These are phyloP conservation scores for Thuidium tamariscinum DNA, from an alignment of 225 moss, liverwort and hornwort genomes.

Conservation along the genomic window DNA sequence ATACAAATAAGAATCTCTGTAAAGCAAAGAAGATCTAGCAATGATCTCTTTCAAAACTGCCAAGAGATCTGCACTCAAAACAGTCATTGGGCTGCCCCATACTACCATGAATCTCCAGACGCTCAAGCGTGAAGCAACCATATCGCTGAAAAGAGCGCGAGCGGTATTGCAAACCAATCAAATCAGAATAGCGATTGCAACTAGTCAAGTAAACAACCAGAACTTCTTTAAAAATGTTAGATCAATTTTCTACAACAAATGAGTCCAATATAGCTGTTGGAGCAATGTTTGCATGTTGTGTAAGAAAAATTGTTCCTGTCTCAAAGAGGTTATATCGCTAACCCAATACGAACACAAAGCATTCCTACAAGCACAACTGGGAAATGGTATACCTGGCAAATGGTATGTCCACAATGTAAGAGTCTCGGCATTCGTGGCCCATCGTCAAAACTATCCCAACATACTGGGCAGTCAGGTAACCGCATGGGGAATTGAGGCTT, in stretches of 20 bases:
- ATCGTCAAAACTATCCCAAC: slow-evolving; percentile 57
- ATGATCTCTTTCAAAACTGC: neutral
- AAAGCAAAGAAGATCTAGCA: neutral
- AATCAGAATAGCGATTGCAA: neutral
- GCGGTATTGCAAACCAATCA: neutral
- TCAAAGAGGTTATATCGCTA: neutral
- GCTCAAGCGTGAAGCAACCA: neutral
- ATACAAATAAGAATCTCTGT: neutral
- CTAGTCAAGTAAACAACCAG: neutral
- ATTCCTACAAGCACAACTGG: neutral
- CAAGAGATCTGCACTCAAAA: neutral
- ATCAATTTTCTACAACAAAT: neutral
- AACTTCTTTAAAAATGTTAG: neutral
- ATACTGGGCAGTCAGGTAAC: slow-evolving; percentile 50
- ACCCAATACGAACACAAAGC: neutral
- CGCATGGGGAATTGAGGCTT: slow-evolving; percentile 10
- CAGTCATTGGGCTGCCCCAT: neutral
- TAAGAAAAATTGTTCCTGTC: neutral
- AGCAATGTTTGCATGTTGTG: neutral
- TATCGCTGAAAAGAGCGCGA: neutral
- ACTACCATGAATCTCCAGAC: neutral
- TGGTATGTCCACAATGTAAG: slow-evolving; percentile 34
- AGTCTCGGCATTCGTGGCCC: slow-evolving; percentile 46
- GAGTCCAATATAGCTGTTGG: neutral
- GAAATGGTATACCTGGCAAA: slow-evolving; percentile 15